These are phyloP conservation scores for Komagataella pastoris DNA, from an alignment of 805 yeast species.

Conservation along the genomic window DNA sequence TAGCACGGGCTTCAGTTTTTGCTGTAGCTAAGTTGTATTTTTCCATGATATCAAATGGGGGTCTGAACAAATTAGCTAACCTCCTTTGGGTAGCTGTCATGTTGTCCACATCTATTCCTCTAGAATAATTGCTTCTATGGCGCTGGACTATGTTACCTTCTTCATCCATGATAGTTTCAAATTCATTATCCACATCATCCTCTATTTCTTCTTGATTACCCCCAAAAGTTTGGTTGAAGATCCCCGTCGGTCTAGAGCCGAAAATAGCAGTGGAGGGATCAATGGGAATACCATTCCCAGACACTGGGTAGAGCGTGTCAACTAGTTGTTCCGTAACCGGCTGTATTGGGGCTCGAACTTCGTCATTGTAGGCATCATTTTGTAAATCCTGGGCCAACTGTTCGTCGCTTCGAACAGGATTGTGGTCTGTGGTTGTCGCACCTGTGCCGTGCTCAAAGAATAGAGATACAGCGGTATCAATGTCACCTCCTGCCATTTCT, in stretches of 20 bases:
- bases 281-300: constrained; percentile 10
- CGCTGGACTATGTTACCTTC: constrained; percentile 14
- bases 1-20: constrained; percentile 45
- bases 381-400: constrained; percentile 47
- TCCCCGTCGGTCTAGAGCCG: constrained; percentile 33
- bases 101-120: constrained; percentile 8
- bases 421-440: background rate
- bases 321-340: constrained; percentile 70
- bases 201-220: constrained; percentile 5
- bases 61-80: constrained; percentile 73
- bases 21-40: constrained; percentile 63
- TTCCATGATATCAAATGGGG: constrained; percentile 85
- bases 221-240: constrained; percentile 42
- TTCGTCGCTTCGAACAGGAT: constrained; percentile 4
- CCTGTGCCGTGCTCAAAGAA: constrained; percentile 53
- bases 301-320: constrained; percentile 23
- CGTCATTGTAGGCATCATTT: constrained; percentile 41
- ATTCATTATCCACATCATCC: constrained; percentile 16
- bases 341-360: constrained; percentile 67
- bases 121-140: constrained; percentile 5
- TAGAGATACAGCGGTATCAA: constrained; percentile 76
- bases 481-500: constrained; percentile 62
- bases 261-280: constrained; percentile 26
- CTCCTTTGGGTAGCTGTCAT: constrained; percentile 40
- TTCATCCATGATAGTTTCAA: constrained; percentile 21